A percentile compares a stretch with the other conserved stretches of the same genome.
Conservation (phyloP, 139 green algal genomes). For the Zygnema cylindricum region DNA sequence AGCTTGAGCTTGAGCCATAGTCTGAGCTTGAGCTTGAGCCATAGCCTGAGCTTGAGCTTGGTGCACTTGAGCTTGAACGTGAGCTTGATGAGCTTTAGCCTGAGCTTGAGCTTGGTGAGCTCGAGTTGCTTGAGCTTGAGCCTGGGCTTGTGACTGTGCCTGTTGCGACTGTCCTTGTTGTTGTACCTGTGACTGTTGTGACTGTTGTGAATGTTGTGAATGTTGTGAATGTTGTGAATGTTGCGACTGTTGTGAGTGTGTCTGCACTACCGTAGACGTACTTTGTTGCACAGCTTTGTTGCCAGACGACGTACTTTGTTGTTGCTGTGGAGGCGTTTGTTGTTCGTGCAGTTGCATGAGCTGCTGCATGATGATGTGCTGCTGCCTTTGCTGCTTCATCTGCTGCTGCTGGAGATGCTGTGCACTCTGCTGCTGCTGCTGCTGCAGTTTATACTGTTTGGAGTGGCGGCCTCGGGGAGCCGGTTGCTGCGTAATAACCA, state of each 20-base stretch:
- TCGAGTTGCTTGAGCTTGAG: background rate
- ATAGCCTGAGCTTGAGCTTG: background rate
- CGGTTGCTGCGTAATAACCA: background rate
- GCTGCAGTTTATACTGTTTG: background rate
- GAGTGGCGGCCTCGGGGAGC: background rate
- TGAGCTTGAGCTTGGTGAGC: conserved; percentile 23
- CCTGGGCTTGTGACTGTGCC: conserved; percentile 2
- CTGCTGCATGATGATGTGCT: conserved; percentile 37
- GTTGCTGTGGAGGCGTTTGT: background rate
- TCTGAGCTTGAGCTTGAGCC: no score
- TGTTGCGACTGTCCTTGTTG: conserved; percentile 22
- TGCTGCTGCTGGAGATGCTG: conserved; percentile 21
- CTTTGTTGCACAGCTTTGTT: background rate
- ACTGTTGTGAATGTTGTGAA: conserved; percentile 17
- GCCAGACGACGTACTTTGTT: background rate
- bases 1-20: no score
- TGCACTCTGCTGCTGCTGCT: conserved; percentile 28
- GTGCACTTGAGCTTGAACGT: conserved; percentile 11
- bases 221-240: conserved; percentile 22
- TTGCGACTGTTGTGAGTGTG: conserved; percentile 21
- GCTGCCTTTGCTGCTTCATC: conserved; percentile 24
- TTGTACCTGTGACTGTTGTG: background rate
- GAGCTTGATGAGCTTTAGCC: background rate
- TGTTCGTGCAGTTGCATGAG: conserved; percentile 29
- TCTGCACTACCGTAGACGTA: background rate